Conservation (phyloP, 768 basidiomycete genomes). For the Kwoniella newhampshirensis region DNA sequence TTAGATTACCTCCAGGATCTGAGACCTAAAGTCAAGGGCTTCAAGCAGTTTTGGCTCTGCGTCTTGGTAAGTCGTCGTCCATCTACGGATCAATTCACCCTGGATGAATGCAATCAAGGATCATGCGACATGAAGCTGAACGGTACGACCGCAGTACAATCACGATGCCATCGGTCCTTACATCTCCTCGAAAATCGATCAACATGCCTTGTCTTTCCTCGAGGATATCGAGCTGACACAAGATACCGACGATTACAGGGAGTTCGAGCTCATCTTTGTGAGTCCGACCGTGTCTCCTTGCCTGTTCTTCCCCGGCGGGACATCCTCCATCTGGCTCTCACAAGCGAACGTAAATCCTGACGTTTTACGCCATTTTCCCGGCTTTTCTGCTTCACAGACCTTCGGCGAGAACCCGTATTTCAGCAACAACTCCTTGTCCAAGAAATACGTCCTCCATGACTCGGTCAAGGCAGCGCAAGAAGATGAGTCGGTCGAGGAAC, state of each 20-base stretch:
- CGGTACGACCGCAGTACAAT: conserved; percentile 8
- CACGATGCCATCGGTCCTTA: conserved; percentile 12
- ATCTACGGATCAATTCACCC: too few species aligned
- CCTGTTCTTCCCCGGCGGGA: too few species aligned
- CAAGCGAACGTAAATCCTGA: too few species aligned
- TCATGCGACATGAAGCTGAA: background rate
- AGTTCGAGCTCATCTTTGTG: conserved; percentile 86
- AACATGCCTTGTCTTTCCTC: conserved; percentile 75
- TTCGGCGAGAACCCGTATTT: conserved; percentile 54
- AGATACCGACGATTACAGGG: conserved; percentile 70
- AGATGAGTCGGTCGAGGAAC: conserved; percentile 33
- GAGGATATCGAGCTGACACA: conserved; percentile 82
- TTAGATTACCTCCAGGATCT: conserved; percentile 24
- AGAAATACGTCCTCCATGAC: conserved; percentile 42
- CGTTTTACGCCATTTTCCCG: too few species aligned
- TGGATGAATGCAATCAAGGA: too few species aligned
- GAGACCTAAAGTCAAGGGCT: conserved; percentile 27
- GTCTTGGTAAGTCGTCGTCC: conserved; percentile 33
- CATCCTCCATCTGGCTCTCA: too few species aligned
- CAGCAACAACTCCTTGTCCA: conserved; percentile 44
- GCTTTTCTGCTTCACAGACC: too few species aligned
- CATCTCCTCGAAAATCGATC: conserved; percentile 59
- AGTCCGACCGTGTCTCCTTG: conserved; percentile 57
- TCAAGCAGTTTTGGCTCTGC: conserved; percentile 47
- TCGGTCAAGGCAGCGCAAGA: conserved; percentile 16